Evolutionary conservation across 495 filamentous ascomycete genomes (phyloP), one percentile per base, ranked within the genome.

Genomic region (Rusavskia elegans): DNA sequence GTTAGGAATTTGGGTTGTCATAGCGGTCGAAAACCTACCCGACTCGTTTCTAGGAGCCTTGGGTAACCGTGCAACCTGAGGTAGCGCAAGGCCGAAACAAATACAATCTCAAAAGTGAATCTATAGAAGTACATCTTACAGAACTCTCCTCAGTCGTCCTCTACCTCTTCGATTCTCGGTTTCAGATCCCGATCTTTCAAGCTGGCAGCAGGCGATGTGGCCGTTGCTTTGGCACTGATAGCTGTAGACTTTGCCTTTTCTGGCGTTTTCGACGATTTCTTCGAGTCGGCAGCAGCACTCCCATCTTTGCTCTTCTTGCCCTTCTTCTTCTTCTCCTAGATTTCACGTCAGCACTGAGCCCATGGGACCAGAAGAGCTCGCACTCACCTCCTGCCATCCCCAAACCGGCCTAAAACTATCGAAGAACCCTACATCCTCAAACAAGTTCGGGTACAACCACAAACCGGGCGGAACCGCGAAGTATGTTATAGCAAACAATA

Each of bases 391-490:
- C 66, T 97, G 92, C 93, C 93, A 99, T 48, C 85, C 93, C 90
- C 93, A 97, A 35, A 92, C 65, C 25, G 93, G 93, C 68, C 84
- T 84, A 74, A 99, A 99, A 67, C 85, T 93, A 55, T 99, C 93
- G 61, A 97, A 83, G 68, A 99, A 96, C 8, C 90, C 92, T 42
- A 99, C 93, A 64, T 99, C 93, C 67, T 97, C 93, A 68, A 96
- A 99, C 20, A 99, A 66, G 63, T 99, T 99, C 44, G 93, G 93
- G 73, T 88, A 99, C 44, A 99, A 74, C 93, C 93, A 99, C 29
- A 99, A 72, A 56, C 93, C 93, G 1, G 90, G 92, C 14, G 88
- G 74, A 10, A 80, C 75, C 8, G 78, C 73, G 62, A 97, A 90
- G 59, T 94, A 85, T 11, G 93, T 97, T 63, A 90, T 67, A 59